Percentiles rank a stretch among this genome's conserved stretches.
phyloP scores from a whole-genome alignment of 768 basidiomycete genomes.

The Russula brevipes region DNA sequence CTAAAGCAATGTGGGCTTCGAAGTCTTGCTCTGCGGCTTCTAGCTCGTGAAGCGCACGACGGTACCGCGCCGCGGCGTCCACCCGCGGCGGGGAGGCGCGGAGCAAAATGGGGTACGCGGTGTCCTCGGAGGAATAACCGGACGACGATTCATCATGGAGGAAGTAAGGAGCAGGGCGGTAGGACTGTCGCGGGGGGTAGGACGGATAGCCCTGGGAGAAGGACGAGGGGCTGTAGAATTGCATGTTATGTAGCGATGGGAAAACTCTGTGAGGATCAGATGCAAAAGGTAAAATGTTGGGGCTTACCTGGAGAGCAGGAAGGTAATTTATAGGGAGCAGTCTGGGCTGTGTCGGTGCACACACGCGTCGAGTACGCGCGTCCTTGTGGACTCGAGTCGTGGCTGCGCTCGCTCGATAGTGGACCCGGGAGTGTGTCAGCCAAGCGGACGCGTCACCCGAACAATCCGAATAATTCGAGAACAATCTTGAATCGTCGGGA shows the following conservation, averaged over 20 bases:
- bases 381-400: background rate
- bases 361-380: constrained; percentile 20
- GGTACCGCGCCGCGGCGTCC: constrained; percentile 18
- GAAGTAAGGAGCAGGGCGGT: background rate
- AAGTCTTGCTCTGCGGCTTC: constrained; percentile 23
- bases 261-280: background rate
- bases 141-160: background rate
- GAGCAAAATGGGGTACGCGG: background rate
- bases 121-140: background rate
- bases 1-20: background rate
- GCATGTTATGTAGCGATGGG: constrained; percentile 5
- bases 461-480: background rate
- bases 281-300: background rate
- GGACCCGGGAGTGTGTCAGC: too few species aligned
- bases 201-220: background rate
- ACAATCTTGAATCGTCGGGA: background rate
- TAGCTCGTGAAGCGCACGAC: constrained; percentile 18
- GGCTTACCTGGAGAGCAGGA: background rate
- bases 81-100: background rate
- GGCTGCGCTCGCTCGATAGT: too few species aligned
- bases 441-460: too few species aligned
- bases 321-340: constrained; percentile 9
- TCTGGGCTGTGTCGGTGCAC: constrained; percentile 2
- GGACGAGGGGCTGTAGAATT: constrained; percentile 3
- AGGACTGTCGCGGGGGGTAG: background rate